Conservation (phyloP, 1,284 basidiomycete species). For the Ceratobasidium theobromae region DNA sequence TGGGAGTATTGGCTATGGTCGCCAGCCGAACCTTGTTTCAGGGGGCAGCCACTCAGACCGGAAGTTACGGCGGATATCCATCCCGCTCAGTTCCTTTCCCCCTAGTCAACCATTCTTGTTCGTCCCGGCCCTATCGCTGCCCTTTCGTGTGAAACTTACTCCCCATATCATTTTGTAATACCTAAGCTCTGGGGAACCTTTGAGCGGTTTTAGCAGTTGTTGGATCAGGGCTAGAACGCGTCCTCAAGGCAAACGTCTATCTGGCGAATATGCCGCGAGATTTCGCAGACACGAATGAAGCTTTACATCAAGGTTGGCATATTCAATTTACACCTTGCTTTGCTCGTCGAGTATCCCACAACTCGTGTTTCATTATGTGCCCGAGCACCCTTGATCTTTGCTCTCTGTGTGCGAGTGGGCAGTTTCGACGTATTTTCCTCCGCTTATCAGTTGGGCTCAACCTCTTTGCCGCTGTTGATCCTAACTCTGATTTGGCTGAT, state of each 20-base stretch:
- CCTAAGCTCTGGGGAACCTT: constrained; percentile 60
- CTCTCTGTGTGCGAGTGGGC: not conserved
- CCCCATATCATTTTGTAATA: constrained; percentile 43
- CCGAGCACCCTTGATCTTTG: not conserved
- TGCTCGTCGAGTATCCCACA: not conserved
- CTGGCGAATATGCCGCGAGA: constrained; percentile 55
- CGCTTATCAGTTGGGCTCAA: not conserved
- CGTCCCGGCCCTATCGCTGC: too few species aligned
- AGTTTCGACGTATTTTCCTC: not conserved
- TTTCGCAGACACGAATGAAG: constrained; percentile 56
- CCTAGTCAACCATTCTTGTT: too few species aligned
- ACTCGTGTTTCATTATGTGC: not conserved
- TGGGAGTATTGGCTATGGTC: constrained; percentile 58
- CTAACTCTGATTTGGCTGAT: not conserved
- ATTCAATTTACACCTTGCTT: not conserved
- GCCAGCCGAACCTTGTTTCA: constrained; percentile 53
- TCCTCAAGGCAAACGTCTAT: constrained; percentile 65
- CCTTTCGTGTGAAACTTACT: not conserved
- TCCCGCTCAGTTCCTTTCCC: not conserved
- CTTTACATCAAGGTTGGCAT: constrained; percentile 52
- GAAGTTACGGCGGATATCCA: constrained; percentile 40
- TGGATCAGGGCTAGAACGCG: constrained; percentile 57
- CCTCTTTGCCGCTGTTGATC: not conserved
- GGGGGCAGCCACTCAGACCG: constrained; percentile 58
- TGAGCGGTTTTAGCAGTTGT: constrained; percentile 58